Percentiles rank a stretch among this genome's conserved stretches.
phyloP scores from a whole-genome alignment of 352 stramenopile genomes.

The Phytophthora citrophthora region DNA sequence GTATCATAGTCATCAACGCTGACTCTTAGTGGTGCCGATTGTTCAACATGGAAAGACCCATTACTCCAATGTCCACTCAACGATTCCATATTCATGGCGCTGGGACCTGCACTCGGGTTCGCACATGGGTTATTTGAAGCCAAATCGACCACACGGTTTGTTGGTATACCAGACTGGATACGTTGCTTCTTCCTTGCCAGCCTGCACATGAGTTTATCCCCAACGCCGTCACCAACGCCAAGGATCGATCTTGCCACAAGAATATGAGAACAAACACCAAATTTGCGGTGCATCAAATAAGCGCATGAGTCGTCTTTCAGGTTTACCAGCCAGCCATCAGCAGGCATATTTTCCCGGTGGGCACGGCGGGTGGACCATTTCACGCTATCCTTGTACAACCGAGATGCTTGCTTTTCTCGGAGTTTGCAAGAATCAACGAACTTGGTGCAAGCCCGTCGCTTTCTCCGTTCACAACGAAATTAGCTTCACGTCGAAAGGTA shows the following conservation, averaged over 20 bases:
- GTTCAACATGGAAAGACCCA: too few species aligned
- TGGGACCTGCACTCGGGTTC: too few species aligned
- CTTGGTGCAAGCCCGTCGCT: not conserved
- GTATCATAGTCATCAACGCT: too few species aligned
- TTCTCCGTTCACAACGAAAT: not conserved
- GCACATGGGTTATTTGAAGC: too few species aligned
- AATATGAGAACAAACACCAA: constrained; percentile 7
- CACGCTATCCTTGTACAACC: constrained; percentile 5
- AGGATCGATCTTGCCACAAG: constrained; percentile 2
- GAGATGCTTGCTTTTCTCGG: constrained; percentile 2
- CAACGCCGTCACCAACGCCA: not conserved
- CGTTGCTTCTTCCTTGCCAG: constrained; percentile 6
- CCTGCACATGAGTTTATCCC: constrained; percentile 6
- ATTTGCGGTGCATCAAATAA: constrained; percentile 6
- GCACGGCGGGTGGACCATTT: constrained; percentile 4
- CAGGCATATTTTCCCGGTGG: not conserved
- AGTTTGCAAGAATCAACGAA: not conserved
- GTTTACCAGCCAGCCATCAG: not conserved
- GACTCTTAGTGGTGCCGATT: too few species aligned
- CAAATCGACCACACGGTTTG: too few species aligned
- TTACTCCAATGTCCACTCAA: too few species aligned
- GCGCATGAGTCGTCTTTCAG: not conserved
- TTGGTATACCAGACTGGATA: too few species aligned
- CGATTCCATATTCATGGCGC: too few species aligned
- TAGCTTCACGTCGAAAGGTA: constrained; percentile 4